phyloP scores from a whole-genome alignment of 2,329 filamentous ascomycete genomes.

The Epichloe amarillans region DNA sequence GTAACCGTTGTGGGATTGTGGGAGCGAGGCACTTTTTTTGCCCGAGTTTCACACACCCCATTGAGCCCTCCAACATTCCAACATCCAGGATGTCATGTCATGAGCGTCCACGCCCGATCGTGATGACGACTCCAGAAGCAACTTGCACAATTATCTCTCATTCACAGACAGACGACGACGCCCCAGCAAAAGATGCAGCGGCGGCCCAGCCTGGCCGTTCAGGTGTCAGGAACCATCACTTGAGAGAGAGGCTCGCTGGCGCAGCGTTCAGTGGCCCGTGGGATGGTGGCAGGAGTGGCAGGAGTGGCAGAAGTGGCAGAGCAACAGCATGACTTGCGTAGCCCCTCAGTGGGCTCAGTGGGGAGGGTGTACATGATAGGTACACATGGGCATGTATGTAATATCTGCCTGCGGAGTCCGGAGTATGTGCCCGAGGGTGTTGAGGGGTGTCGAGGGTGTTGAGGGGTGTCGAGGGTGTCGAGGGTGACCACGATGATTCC shows the following conservation, averaged over 20 bases:
- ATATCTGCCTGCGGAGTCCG: too few species aligned
- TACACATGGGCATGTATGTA: not conserved
- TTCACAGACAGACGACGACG: constrained; percentile 5
- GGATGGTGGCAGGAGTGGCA: not conserved
- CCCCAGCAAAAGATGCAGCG: constrained; percentile 20
- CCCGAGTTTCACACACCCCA: too few species aligned
- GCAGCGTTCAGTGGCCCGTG: constrained; percentile 1
- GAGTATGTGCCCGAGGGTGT: not conserved
- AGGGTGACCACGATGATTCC: constrained; percentile 5
- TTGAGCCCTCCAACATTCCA: too few species aligned
- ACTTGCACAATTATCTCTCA: not conserved
- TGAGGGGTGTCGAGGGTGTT: not conserved
- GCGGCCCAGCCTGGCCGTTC: constrained; percentile 5
- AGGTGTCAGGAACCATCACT: constrained; percentile 15
- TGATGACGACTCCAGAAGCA: constrained; percentile 18
- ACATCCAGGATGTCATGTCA: not conserved
- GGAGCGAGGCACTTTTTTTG: too few species aligned
- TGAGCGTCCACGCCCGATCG: constrained; percentile 11
- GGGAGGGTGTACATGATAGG: too few species aligned
- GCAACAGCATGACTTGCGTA: constrained; percentile 2
- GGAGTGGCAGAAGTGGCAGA: too few species aligned
- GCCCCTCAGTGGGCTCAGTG: constrained; percentile 1
- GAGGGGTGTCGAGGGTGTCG: not conserved
- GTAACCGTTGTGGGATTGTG: too few species aligned
- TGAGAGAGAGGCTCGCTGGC: not conserved